phyloP scores from a whole-genome alignment of 2,329 filamentous ascomycete species.

The Apiospora koreana region DNA sequence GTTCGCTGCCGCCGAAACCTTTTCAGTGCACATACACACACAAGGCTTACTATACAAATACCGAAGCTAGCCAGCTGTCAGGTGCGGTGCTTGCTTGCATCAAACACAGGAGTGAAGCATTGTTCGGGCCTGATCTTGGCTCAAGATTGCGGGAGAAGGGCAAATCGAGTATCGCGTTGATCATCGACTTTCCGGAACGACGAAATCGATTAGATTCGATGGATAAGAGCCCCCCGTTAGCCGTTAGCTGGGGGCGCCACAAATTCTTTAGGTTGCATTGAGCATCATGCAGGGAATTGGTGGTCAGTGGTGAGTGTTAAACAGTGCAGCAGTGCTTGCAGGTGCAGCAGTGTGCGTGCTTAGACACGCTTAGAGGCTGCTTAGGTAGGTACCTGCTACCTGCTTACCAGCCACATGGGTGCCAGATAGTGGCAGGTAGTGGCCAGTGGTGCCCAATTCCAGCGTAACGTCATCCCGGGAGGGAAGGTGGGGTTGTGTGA shows the following conservation, averaged over 20 bases:
- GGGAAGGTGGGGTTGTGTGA: background rate
- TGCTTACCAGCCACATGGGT: background rate
- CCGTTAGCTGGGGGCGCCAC: background rate
- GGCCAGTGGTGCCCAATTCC: background rate
- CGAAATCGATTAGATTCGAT: background rate
- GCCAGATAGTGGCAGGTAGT: background rate
- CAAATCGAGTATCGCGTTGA: background rate
- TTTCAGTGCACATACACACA: background rate
- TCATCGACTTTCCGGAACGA: background rate
- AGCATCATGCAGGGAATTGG: background rate
- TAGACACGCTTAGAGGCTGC: no score
- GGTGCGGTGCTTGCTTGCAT: background rate
- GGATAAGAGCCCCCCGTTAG: background rate
- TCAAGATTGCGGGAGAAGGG: background rate
- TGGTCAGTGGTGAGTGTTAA: background rate
- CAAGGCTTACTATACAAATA: no score
- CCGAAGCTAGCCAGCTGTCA: background rate
- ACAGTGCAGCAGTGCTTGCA: background rate
- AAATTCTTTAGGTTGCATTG: background rate
- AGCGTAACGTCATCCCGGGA: background rate
- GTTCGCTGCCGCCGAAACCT: background rate
- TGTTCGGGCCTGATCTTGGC: background rate
- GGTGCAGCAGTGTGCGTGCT: no score
- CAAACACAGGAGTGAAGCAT: background rate
- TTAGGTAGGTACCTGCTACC: no score